phyloP scores from a whole-genome alignment of 768 basidiomycete genomes.

The Boletus vinaceobasis region DNA sequence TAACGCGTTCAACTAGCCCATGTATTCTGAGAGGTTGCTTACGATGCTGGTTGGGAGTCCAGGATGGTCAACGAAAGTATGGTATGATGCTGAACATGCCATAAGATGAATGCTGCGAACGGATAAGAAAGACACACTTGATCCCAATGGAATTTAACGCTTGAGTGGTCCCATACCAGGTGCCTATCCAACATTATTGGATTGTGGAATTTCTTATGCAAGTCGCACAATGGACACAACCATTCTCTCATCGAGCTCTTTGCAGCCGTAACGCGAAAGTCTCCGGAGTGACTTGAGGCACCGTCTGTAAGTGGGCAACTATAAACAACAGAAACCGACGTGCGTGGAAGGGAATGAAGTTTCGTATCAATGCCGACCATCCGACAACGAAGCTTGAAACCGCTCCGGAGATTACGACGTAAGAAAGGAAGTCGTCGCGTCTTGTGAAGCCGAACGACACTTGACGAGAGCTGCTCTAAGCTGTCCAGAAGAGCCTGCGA shows the following conservation, averaged over 20 bases:
- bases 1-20: not conserved
- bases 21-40: not conserved
- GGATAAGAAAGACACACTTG: constrained; percentile 15
- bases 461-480: constrained; percentile 32
- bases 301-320: constrained; percentile 7
- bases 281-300: constrained; percentile 9
- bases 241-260: constrained; percentile 35
- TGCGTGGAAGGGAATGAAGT: constrained; percentile 15
- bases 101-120: not conserved
- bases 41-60: constrained; percentile 9
- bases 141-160: constrained; percentile 40
- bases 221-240: constrained; percentile 54
- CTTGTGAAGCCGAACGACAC: constrained; percentile 36
- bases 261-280: constrained; percentile 4
- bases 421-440: constrained; percentile 53
- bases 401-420: constrained; percentile 45
- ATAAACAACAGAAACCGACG: constrained; percentile 26
- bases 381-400: constrained; percentile 46
- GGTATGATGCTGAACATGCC: constrained; percentile 10
- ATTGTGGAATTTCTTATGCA: constrained; percentile 42
- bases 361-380: constrained; percentile 34
- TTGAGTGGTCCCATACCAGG: constrained; percentile 46
- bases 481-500: constrained; percentile 34
- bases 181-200: constrained; percentile 46
- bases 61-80: constrained; percentile 18